Percentiles rank a stretch among this genome's conserved stretches.
Evolutionary conservation across 371 early-diverging fungal species (phyloP).

Genomic region (Actinomucor elegans): DNA sequence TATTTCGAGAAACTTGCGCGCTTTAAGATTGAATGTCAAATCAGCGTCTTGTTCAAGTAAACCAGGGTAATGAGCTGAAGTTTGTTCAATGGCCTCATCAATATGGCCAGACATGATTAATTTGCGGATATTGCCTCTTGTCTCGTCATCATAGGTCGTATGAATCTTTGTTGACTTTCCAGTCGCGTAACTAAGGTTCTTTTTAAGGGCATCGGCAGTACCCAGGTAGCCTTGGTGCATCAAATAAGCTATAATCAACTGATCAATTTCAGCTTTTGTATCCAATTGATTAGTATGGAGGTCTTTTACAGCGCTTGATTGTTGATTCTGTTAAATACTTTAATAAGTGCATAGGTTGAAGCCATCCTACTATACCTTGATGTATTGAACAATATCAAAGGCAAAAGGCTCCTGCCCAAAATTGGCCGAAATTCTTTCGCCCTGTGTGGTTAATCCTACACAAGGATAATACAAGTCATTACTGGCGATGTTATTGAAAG

Average conservation of each 20-base stretch:
- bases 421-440: constrained; percentile 85
- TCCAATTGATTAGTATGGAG: constrained; percentile 37
- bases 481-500: constrained; percentile 15
- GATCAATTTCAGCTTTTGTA: constrained; percentile 29
- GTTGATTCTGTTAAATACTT: constrained; percentile 1
- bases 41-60: constrained; percentile 57
- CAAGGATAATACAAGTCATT: constrained; percentile 62
- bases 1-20: constrained; percentile 81
- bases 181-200: constrained; percentile 22
- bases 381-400: constrained; percentile 84
- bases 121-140: constrained; percentile 1
- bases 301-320: not conserved
- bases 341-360: no score
- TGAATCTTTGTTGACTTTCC: not conserved
- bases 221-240: constrained; percentile 75
- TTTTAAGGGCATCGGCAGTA: constrained; percentile 66
- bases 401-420: constrained; percentile 87
- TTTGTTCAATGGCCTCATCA: constrained; percentile 55
- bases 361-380: constrained; percentile 54
- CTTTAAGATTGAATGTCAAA: constrained; percentile 70
- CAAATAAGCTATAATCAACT: constrained; percentile 73
- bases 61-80: constrained; percentile 56
- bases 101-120: constrained; percentile 3
- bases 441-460: constrained; percentile 87
- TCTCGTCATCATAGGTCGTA: not conserved